Conservation (phyloP, 1,284 basidiomycete species). For the Mycena sp. region DNA sequence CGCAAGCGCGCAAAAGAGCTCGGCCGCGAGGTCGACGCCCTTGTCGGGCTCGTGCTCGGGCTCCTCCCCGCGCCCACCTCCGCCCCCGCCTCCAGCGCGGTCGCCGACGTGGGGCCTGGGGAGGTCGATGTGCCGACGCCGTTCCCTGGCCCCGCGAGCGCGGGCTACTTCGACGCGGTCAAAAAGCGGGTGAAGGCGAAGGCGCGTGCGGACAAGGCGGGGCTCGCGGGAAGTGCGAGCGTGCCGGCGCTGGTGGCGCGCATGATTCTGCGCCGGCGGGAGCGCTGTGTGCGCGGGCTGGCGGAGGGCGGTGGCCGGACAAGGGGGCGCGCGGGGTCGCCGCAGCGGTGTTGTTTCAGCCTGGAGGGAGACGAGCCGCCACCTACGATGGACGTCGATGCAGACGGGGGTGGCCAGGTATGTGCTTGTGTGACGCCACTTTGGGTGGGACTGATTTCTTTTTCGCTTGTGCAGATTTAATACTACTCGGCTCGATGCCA, state of each 20-base stretch:
- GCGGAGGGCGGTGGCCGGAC: not conserved
- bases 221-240: constrained; percentile 19
- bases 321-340: not conserved
- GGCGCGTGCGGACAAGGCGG: constrained; percentile 18
- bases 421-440: not conserved
- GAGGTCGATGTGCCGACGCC: not conserved
- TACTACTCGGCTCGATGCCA: not conserved
- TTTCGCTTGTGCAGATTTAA: not conserved
- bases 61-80: constrained; percentile 4
- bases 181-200: not conserved
- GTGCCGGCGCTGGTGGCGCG: constrained; percentile 25
- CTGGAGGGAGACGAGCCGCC: constrained; percentile 17
- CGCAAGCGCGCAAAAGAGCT: constrained; percentile 29
- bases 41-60: constrained; percentile 22
- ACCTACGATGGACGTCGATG: constrained; percentile 10
- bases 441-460: not conserved
- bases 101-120: not conserved
- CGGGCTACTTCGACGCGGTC: no score
- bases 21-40: constrained; percentile 23
- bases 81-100: not conserved
- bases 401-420: not conserved
- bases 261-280: constrained; percentile 27
- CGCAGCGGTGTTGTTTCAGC: not conserved
- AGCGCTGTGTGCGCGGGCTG: constrained; percentile 18
- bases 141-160: not conserved